Base-by-base conservation (phyloP, 352 stramenopile species). In the Blastocystis sp. region DNA sequence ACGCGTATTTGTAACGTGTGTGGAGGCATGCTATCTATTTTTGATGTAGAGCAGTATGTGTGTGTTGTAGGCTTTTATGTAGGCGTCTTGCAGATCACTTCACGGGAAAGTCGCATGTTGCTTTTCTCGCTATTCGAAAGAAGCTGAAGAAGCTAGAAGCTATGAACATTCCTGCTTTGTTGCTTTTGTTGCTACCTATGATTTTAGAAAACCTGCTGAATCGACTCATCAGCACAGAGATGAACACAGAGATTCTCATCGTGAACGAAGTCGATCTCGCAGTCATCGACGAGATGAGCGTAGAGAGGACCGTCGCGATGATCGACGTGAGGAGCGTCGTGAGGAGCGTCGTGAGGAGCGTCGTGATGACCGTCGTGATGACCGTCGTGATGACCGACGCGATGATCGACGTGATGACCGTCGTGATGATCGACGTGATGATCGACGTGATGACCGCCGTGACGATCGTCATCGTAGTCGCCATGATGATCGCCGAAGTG, bases 31-130 rank as follows among this genome's bases (percentile, higher is more conserved):
- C 63, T 88, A 4, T 88, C 77, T 34, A 69, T 79, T 23, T 88
- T 55, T 29, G 77, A 88, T 77, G 47, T 76, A 23, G 77, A 88
- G 8, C 62, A 88, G 77, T 88, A 26, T 6, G 6, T 77, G 18
- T 11, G 20, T 4, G 15, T 56, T 0, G 3, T 45, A 18, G 11
- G 29, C 6, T 79, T 5, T 61, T 34, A 3, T 2, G 3, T 75
- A 88, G 77, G 55, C 77, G 77, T 15, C 43, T 88, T 9, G 62
- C 77, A 3, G 77, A 88, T 56, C 77, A 88, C 50, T 88, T 88
- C 55, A 76, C 29, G 4, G 77, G 77, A 13, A 76, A 79, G 43
- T 73, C 77, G 26, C 77, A 88, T 56, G 20, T 88, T n/a, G 77
- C 62, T 39, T 88, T 45, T 50, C 29, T 88, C 13, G 63, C 77